phyloP scores from a whole-genome alignment of 2,329 filamentous ascomycete genomes.

The Mollisia scopiformis region DNA sequence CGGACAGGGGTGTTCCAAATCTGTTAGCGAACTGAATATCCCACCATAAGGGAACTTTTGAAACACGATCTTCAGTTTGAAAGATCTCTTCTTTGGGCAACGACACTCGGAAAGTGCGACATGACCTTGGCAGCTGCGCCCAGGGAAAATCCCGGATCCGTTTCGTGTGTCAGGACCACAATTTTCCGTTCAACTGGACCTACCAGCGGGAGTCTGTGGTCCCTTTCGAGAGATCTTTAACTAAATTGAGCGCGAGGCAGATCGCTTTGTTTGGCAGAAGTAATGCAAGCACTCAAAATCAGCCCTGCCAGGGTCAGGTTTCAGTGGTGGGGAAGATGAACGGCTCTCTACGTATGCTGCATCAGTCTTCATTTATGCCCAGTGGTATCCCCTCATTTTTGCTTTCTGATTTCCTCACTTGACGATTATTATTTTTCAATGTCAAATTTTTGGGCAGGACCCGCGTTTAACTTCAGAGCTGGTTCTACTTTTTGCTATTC shows the following conservation, averaged over 20 bases:
- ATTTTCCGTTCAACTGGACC: background rate
- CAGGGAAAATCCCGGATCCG: background rate
- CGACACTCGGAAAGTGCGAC: background rate
- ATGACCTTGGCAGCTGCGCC: background rate
- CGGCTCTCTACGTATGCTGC: background rate
- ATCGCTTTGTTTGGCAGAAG: too few species aligned
- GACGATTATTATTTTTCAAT: background rate
- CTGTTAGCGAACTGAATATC: background rate
- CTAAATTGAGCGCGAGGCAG: background rate
- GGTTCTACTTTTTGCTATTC: background rate
- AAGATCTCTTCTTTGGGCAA: background rate
- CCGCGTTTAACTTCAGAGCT: background rate
- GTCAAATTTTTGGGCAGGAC: background rate
- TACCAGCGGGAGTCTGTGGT: background rate
- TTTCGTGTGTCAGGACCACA: background rate
- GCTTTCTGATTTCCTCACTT: background rate
- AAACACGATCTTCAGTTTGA: conserved; percentile 1
- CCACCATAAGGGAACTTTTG: background rate
- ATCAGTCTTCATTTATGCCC: background rate
- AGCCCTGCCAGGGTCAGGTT: background rate
- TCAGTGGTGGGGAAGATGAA: background rate
- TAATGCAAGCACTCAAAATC: background rate
- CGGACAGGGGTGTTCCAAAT: background rate
- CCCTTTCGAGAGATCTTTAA: background rate
- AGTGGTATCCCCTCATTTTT: background rate